Evolutionary conservation across 2,329 filamentous ascomycete genomes (phyloP).

Genomic region (Orbilia ellipsospora): DNA sequence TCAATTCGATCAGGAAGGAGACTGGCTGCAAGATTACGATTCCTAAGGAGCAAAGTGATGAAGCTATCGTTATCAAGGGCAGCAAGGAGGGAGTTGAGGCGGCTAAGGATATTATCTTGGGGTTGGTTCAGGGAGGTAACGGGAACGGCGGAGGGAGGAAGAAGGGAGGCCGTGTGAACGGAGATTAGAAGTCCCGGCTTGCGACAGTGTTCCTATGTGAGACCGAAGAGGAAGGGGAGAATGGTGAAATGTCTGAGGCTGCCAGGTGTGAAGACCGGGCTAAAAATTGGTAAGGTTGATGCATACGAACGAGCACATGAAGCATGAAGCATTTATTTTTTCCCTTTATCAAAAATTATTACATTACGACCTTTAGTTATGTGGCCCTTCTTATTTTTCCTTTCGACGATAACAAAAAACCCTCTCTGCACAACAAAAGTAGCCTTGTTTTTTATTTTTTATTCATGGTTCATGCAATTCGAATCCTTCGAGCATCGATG

Average conservation of each 20-base stretch:
- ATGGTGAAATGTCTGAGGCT: background rate
- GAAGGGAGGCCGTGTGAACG: constrained; percentile 27
- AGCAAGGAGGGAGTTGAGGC: constrained; percentile 81
- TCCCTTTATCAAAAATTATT: no score
- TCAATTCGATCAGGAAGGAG: constrained; percentile 90
- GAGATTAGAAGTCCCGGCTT: constrained; percentile 50
- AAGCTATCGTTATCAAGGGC: constrained; percentile 91
- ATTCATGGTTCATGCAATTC: background rate
- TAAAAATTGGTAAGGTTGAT: constrained; percentile 9
- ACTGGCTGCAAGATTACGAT: constrained; percentile 95
- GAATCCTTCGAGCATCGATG: background rate
- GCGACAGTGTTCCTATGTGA: constrained; percentile 40
- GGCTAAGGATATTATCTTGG: constrained; percentile 87
- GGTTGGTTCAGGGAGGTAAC: constrained; percentile 70
- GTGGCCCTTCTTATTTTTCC: no score
- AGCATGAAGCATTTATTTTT: no score
- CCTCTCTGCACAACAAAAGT: constrained; percentile 25
- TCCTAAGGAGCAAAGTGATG: constrained; percentile 80
- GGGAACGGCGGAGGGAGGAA: constrained; percentile 26
- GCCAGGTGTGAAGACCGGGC: background rate
- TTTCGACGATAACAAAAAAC: constrained; percentile 15
- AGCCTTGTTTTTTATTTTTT: constrained; percentile 2
- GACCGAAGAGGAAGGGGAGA: constrained; percentile 5
- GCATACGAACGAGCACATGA: no score
- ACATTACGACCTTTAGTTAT: no score